Conservation (phyloP, 495 filamentous ascomycete species). For the Sabuloglossum arenarium region DNA sequence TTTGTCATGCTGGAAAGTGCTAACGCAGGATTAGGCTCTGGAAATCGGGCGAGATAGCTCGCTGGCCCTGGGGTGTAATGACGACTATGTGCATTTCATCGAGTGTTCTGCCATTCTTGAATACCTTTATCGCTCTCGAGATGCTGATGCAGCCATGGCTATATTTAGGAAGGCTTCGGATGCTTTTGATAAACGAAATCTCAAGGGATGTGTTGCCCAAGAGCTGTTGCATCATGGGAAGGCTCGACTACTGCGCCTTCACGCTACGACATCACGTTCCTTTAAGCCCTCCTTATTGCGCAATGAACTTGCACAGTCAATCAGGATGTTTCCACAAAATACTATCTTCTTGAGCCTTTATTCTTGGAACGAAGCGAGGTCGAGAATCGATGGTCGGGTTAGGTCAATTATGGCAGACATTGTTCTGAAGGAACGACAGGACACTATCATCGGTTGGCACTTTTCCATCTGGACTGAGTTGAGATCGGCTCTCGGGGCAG, state of each 20-base stretch:
- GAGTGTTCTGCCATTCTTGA: conserved; percentile 40
- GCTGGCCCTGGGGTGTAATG: conserved; percentile 24
- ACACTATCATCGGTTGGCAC: conserved; percentile 32
- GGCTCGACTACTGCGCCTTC: conserved; percentile 43
- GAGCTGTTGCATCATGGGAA: conserved; percentile 18
- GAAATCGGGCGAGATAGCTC: conserved; percentile 32
- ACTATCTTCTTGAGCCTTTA: conserved; percentile 54
- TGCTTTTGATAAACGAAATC: conserved; percentile 14
- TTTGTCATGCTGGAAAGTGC: conserved; percentile 1
- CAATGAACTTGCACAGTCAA: conserved; percentile 31
- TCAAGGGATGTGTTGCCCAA: conserved; percentile 3
- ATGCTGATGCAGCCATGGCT: conserved; percentile 17
- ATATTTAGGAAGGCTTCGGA: conserved; percentile 19
- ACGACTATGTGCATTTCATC: conserved; percentile 28
- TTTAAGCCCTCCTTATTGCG: conserved; percentile 46
- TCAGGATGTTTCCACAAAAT: conserved; percentile 50
- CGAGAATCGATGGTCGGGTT: conserved; percentile 53
- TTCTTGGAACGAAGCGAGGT: conserved; percentile 44
- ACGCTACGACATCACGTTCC: conserved; percentile 30
- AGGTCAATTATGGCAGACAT: conserved; percentile 32
- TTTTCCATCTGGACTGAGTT: conserved; percentile 52
- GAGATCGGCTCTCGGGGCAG: conserved; percentile 18
- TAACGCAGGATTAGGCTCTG: conserved; percentile 22
- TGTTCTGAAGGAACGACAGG: conserved; percentile 20
- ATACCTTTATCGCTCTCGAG: conserved; percentile 30